Percentiles rank a stretch among this genome's conserved stretches.
phyloP scores from a whole-genome alignment of 2,329 filamentous ascomycete genomes.

The Grosmannia penicillata region DNA sequence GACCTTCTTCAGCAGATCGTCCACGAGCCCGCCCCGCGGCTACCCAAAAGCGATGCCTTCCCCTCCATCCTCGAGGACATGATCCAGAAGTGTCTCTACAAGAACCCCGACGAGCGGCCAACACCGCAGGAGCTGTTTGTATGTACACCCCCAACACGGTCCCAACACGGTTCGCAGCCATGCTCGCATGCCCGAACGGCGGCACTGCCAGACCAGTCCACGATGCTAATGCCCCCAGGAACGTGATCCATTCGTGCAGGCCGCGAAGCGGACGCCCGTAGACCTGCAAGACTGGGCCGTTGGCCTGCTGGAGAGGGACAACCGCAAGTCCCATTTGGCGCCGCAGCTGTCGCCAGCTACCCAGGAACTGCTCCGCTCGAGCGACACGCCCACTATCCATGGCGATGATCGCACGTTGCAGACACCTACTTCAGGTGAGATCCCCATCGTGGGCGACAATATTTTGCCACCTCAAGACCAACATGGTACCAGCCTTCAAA shows the following conservation, averaged over 20 bases:
- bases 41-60: conserved; percentile 96
- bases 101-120: conserved; percentile 74
- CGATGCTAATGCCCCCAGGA: no score
- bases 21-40: conserved; percentile 79
- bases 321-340: conserved; percentile 84
- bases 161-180: no score
- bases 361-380: conserved; percentile 55
- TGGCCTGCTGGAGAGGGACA: conserved; percentile 84
- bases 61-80: conserved; percentile 90
- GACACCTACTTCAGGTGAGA: conserved; percentile 59
- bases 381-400: conserved; percentile 40
- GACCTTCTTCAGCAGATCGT: conserved; percentile 96
- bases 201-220: no score
- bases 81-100: conserved; percentile 89
- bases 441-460: conserved; percentile 48
- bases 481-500: conserved; percentile 23
- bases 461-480: conserved; percentile 40
- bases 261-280: conserved; percentile 90
- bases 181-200: no score
- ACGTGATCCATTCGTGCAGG: conserved; percentile 85
- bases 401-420: conserved; percentile 31
- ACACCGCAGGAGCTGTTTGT: conserved; percentile 90
- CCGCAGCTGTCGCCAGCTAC: conserved; percentile 67
- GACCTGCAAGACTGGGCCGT: conserved; percentile 89
- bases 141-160: conserved; percentile 21